These are phyloP conservation scores for Colletotrichum noveboracense DNA, from an alignment of 2,329 filamentous ascomycete species.

Conservation along the genomic window DNA sequence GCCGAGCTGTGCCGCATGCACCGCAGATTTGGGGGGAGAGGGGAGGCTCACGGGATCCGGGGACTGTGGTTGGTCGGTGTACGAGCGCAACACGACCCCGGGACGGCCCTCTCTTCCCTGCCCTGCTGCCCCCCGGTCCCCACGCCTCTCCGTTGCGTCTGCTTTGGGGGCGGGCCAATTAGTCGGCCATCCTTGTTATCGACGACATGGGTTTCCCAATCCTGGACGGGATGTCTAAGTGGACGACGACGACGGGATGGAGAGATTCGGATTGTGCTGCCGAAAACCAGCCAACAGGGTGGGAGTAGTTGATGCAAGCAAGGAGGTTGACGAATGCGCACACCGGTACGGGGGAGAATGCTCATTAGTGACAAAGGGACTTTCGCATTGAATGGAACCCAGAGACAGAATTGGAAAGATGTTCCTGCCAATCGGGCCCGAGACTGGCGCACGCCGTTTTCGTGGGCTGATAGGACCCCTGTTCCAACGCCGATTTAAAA, in stretches of 20 bases:
- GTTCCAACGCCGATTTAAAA: not conserved
- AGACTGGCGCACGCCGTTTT: not conserved
- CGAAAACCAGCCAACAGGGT: not conserved
- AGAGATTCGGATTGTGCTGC: not conserved
- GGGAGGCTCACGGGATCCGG: not conserved
- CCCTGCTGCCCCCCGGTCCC: not conserved
- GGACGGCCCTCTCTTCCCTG: not conserved
- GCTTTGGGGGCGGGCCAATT: not conserved
- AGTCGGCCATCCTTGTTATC: not conserved
- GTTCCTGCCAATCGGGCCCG: not conserved
- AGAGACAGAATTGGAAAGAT: not conserved
- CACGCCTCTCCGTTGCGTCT: not conserved
- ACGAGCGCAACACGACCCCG: not conserved
- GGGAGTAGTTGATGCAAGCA: not conserved
- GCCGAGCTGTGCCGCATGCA: not conserved
- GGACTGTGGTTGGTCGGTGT: slow-evolving; percentile 1
- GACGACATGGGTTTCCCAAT: not conserved
- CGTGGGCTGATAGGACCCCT: not conserved
- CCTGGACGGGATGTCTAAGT: not conserved
- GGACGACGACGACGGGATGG: not conserved
- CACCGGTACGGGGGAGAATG: not conserved
- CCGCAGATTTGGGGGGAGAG: not conserved
- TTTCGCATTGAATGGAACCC: not conserved
- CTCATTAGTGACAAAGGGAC: not conserved
- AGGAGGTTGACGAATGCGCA: not conserved